These are phyloP conservation scores for Antrodiella citrinella DNA, from an alignment of 768 basidiomycete genomes.

Conservation along the genomic window DNA sequence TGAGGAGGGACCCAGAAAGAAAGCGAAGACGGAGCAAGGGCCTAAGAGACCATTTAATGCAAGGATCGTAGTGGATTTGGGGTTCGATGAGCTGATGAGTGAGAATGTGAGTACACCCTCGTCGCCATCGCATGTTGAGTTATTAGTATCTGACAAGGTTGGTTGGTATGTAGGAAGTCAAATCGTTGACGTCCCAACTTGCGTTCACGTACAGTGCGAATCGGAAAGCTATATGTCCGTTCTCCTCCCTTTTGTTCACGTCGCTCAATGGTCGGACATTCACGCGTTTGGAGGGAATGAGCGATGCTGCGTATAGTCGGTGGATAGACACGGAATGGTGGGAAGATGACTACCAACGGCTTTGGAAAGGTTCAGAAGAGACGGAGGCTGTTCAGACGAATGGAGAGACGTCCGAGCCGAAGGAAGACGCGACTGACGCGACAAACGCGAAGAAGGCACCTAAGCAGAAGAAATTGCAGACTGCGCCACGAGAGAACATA, in stretches of 20 bases:
- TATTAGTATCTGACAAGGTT: background rate
- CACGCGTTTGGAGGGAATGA: conserved; percentile 54
- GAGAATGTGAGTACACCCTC: conserved; percentile 60
- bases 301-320: conserved; percentile 61
- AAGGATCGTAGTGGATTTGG: conserved; percentile 76
- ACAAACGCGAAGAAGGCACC: conserved; percentile 3
- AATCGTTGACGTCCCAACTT: conserved; percentile 82
- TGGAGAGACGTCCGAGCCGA: conserved; percentile 4
- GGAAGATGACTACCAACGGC: conserved; percentile 59
- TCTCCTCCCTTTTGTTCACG: conserved; percentile 69
- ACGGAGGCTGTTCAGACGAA: conserved; percentile 1
- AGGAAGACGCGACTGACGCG: conserved; percentile 1
- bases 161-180: conserved; percentile 61
- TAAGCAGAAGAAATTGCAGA: conserved; percentile 7
- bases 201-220: conserved; percentile 90
- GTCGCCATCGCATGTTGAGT: background rate
- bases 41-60: conserved; percentile 35
- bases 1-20: conserved; percentile 41
- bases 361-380: conserved; percentile 42
- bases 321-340: conserved; percentile 86
- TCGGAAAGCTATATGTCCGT: conserved; percentile 60
- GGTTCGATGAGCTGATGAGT: conserved; percentile 88
- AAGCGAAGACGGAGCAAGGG: conserved; percentile 22
- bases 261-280: conserved; percentile 69
- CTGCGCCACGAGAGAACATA: conserved; percentile 34